A percentile compares a stretch with the other conserved stretches of the same genome.
Conservation (phyloP, 2,329 filamentous ascomycete species). For the Leptographium radiaticola region DNA sequence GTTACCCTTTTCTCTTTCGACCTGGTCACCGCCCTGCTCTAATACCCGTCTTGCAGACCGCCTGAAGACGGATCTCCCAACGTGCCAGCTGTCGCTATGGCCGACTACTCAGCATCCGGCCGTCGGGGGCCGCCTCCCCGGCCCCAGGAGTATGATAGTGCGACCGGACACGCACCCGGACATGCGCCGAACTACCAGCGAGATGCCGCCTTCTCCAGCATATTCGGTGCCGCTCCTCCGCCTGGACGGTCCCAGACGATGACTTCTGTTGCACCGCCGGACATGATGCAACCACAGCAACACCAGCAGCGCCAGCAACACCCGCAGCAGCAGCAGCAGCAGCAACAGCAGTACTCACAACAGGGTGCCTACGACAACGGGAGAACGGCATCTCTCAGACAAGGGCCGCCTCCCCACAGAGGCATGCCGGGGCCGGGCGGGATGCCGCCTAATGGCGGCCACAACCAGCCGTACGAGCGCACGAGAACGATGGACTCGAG, state of each 20-base stretch:
- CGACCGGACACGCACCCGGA: slow-evolving; percentile 5
- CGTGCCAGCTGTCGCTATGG: slow-evolving; percentile 26
- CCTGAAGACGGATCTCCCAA: slow-evolving; percentile 2
- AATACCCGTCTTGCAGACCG: slow-evolving; percentile 11
- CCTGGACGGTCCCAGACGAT: slow-evolving; percentile 90
- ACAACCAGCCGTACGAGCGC: slow-evolving; percentile 23
- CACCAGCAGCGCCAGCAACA: slow-evolving; percentile 5
- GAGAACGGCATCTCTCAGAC: slow-evolving; percentile 56
- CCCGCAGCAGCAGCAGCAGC: background rate
- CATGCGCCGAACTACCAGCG: slow-evolving; percentile 50
- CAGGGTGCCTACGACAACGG: slow-evolving; percentile 24
- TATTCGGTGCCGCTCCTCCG: slow-evolving; percentile 79
- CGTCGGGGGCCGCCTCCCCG: slow-evolving; percentile 24
- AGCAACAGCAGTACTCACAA: slow-evolving; percentile 1
- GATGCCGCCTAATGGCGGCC: slow-evolving; percentile 18
- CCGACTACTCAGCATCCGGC: slow-evolving; percentile 43
- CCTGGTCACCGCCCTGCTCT: no score
- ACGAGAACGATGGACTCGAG: slow-evolving; percentile 31
- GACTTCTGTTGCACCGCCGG: slow-evolving; percentile 53
- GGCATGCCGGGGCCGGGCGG: slow-evolving; percentile 20
- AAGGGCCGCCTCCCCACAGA: slow-evolving; percentile 50
- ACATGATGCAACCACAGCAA: slow-evolving; percentile 14
- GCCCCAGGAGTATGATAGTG: slow-evolving; percentile 34
- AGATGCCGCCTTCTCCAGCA: slow-evolving; percentile 91
- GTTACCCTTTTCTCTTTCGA: background rate